These are phyloP conservation scores for Eucalyptus dawsonii DNA, from an alignment of 345 rosid species.

Conservation along the genomic window DNA sequence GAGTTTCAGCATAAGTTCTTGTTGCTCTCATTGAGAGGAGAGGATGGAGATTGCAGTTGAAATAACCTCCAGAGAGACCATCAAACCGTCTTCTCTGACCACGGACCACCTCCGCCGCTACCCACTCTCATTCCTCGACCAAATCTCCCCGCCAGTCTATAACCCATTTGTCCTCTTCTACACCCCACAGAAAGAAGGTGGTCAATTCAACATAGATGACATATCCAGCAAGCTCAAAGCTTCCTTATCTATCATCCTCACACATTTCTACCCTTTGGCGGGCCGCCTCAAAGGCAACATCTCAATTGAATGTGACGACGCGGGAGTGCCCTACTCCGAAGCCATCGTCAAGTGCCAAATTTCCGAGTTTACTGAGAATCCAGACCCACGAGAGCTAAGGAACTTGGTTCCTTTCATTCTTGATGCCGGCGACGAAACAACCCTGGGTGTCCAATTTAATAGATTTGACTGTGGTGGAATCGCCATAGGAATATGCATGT, in stretches of 20 bases:
- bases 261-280: slow-evolving; percentile 34
- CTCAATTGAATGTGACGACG: slow-evolving; percentile 24
- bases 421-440: background rate
- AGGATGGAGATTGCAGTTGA: slow-evolving; percentile 6
- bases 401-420: slow-evolving; percentile 2
- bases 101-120: slow-evolving; percentile 4
- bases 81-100: slow-evolving; percentile 29
- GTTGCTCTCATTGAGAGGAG: background rate
- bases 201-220: background rate
- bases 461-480: slow-evolving; percentile 15
- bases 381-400: slow-evolving; percentile 1
- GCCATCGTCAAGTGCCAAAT: slow-evolving; percentile 8
- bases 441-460: slow-evolving; percentile 16
- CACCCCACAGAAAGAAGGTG: background rate
- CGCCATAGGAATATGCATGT: slow-evolving; percentile 6
- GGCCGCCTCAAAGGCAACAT: slow-evolving; percentile 19
- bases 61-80: slow-evolving; percentile 7
- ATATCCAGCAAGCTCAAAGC: slow-evolving; percentile 8
- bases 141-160: slow-evolving; percentile 6
- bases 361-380: slow-evolving; percentile 4
- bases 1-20: background rate
- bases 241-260: slow-evolving; percentile 30
- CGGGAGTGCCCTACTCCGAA: slow-evolving; percentile 18
- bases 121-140: slow-evolving; percentile 25
- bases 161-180: slow-evolving; percentile 19